Base-by-base conservation (phyloP, 768 basidiomycete species). In the Mycena olivaceomarginata region DNA sequence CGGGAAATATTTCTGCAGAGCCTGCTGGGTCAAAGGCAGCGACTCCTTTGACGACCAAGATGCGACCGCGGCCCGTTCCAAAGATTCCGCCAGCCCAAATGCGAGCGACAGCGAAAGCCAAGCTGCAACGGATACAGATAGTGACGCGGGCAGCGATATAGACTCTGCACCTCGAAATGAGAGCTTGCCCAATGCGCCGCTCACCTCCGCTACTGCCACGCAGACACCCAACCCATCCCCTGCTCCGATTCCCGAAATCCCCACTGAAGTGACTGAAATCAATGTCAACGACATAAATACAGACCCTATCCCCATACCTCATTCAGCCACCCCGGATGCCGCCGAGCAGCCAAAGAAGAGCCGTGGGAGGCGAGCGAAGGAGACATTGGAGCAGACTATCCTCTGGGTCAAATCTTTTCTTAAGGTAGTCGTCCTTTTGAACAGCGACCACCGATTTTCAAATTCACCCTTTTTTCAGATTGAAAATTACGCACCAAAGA, bases 1-100 rank as follows among this genome's bases (percentile, higher is more conserved):
- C 0, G 87, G 84, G 0, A 87, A 86, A 25, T 82, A 80, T 46
- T 88, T 89, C 76, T 91, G 90, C 73, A 83, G 86, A 3, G 77
- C 75, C 0, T 91, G 90, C 71, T 77, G 80, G 74, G 88, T 86
- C 0, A 79, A 84, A 72, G 85, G 85, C 7, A 70, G 60, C 20
- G 60, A 63, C 8, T 20, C 10, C 11, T 1, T 53, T 37, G 76
- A 78, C 65, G 67, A 73, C 41, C 18, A 48, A n/a, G 71, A 72
- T 12, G 64, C 2, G 37, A 16, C n/a, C 11, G 22, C 15, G 20
- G 18, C 60, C 18, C 13, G 16, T 41, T 10, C 2, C 12, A 37
- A 60, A 37, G 7, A 39, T 37, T 2, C 59, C 37, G 22, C 31
- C 13, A 39, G 12, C 25, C 11, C 20, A n/a, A 56, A 60, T 60